Evolutionary conservation across 257 asterid genomes (phyloP), one percentile per base, ranked within the genome.

Genomic region (Nemophila menziesii): DNA sequence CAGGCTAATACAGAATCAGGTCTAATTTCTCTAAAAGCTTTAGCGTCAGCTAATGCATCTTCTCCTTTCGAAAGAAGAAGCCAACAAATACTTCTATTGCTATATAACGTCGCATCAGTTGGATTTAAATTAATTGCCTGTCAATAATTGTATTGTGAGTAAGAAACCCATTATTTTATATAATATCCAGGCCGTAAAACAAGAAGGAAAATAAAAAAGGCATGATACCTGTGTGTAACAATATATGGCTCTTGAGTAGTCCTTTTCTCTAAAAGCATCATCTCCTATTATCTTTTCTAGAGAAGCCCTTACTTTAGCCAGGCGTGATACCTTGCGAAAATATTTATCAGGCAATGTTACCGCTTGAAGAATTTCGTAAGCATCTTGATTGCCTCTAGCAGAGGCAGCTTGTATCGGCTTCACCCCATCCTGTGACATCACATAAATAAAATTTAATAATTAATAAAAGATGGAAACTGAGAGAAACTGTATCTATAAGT

Each of bases 1-100:
- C 79, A 83, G 58, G 92, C 95, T 56, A 82, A 82, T 10, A 93
- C 61, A 95, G 95, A 87, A 73, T 87, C 92, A 2, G 97, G 95
- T 61, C 79, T 78, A 14, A 83, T 77, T 65, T 67, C 83, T 55
- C 77, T 73, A 48, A 92, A 75, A 40, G 75, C 76, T 67, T 62
- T 71, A 0, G 95, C 97, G 75, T 87, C 97, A 48, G 75, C 63
- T 56, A 87, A 73, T 22, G 97, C 95, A n/a, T 52, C 81, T 11
- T 78, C 92, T 39, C 93, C 90, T 67, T 87, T 92, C 34, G 95
- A 95, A 44, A 78, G 45, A 16, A 87, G 92, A 27, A 79, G 41
- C 95, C 95, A 82, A 64, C 92, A 74, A 39, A 86, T 85, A 61
- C 97, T 83, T 80, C 97, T 73, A 75, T 87, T 83, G 11, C 95